Base-by-base conservation (phyloP, 805 yeast species). In the Spencermartinsiella europaea region DNA sequence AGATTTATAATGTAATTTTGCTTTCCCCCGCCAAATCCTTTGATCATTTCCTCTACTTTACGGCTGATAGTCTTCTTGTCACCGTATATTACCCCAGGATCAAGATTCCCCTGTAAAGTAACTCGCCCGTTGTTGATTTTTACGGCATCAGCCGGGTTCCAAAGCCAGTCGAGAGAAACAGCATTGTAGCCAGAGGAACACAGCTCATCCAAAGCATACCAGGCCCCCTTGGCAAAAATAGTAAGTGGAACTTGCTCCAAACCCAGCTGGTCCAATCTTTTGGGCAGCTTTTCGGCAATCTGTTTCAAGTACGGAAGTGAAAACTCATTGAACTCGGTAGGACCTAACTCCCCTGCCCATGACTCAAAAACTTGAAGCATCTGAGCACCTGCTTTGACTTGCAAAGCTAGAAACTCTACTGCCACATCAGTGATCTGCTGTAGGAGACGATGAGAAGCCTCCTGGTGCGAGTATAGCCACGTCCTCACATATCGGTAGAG, bases 301-400 rank as follows among this genome's bases (percentile, higher is more conserved):
- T 86, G 86, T 53, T 74, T 76, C 59, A 93, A 71, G 63, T 87
- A 93, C 2, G 98, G 98, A 59, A 91, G 76, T 3, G 95, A 83
- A 66, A 89, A 93, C 64, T 85, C 90, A 52, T 75, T 75, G 67
- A 91, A 93, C 60, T 93, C 99, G 44, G 71, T 71, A 10, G 96
- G 95, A 1, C 95, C 93, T 48, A 93, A 74, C 68, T 93, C 98
- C 43, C 98, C 96, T 47, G 96, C 99, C 95, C 96, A 90, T 33
- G 95, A 85, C 63, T 93, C 99, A 62, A 93, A 93, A 31, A 93
- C 89, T 68, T 93, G 99, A 50, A 93, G 74, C 82, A 93, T 89
- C 71, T 93, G 99, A 31, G 98, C 98, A 57, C 99, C 99, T 1
- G 99, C 99, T 55, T 81, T 80, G 38, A 93, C 96, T 68, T 93